These are phyloP conservation scores for Rutstroemia sp. DNA, from an alignment of 2,329 filamentous ascomycete species.

Conservation along the genomic window DNA sequence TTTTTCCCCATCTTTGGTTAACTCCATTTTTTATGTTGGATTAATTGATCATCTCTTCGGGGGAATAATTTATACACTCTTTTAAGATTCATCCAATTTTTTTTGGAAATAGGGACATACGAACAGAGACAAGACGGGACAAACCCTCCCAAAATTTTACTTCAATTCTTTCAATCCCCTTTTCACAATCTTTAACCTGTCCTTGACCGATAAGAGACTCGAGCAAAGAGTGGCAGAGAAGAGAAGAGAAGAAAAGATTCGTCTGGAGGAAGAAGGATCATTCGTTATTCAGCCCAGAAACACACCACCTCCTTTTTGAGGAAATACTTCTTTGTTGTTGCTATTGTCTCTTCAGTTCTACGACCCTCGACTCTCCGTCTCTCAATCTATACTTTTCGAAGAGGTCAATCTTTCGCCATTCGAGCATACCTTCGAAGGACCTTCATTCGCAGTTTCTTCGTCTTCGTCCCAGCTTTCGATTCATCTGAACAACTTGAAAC, in stretches of 20 bases:
- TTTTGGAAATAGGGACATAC: too few species aligned
- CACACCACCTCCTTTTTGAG: not conserved
- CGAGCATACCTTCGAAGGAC: too few species aligned
- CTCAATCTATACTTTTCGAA: not conserved
- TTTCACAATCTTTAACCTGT: not conserved
- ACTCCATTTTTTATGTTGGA: not conserved
- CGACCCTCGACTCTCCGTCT: not conserved
- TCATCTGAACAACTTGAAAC: not conserved
- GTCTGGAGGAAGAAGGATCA: not conserved
- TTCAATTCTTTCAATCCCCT: constrained; percentile 1
- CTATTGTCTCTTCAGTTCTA: constrained; percentile 4
- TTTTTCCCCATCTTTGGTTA: constrained; percentile 8
- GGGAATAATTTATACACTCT: not conserved
- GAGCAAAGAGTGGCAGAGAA: not conserved
- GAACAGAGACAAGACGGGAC: too few species aligned
- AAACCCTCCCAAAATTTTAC: not conserved
- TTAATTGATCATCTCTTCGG: not conserved
- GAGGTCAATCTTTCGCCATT: not conserved
- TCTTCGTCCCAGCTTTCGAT: not conserved
- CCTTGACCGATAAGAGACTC: not conserved
- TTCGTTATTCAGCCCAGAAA: too few species aligned
- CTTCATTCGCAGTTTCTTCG: too few species aligned
- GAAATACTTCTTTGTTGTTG: constrained; percentile 9
- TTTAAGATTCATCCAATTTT: not conserved
- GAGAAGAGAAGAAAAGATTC: not conserved